Base-by-base conservation (phyloP, 2,329 filamentous ascomycete species). In the Fusarium falciforme region DNA sequence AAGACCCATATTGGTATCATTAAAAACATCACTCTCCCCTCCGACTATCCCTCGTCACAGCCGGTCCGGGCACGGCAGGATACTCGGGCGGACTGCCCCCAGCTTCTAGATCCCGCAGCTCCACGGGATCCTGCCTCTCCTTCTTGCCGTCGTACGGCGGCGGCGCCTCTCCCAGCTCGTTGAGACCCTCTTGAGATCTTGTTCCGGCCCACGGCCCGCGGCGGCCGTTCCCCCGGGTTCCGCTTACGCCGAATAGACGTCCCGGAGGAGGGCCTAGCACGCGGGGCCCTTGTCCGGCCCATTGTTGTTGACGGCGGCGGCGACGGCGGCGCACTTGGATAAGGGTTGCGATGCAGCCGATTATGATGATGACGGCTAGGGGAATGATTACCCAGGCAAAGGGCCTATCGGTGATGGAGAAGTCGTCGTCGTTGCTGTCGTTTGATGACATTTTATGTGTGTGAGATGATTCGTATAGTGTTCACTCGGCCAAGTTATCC, bases 111-210 rank as follows among this genome's bases (percentile, higher is more conserved):
- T 81, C 78, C 25, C 72, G 74, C 52, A 76, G n/a, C 68, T 80
- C 78, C 40, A 67, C 64, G 9, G 73, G 58, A 54, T 70, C 64
- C 25, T 73, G 68, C 27, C 52, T 65, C 31, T 78, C 70, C 71
- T 81, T 79, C 75, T 82, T 82, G 8, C 77, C 76, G 44, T 83
- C 84, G 78, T 93, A 93, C 0, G 91, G 89, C 57, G 91, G 91
- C 59, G 91, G 91, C 11, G 90, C 89, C 79, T 92, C 90, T 31
- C 91, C 91, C 49, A 87, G 80, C 82, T 92, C 90, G 77, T 93
- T 87, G 65, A 92, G 80, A 0, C 91, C 91, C 72, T 93, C 91
- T 54, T 87, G 64, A 4, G 79, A 75, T 42, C 71, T 73, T 8
- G 75, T 64, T 4, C 70, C 72, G 42, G 61, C 36, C 76, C 75